Conservation (phyloP, 768 basidiomycete species). For the Pleurotus giganteus region DNA sequence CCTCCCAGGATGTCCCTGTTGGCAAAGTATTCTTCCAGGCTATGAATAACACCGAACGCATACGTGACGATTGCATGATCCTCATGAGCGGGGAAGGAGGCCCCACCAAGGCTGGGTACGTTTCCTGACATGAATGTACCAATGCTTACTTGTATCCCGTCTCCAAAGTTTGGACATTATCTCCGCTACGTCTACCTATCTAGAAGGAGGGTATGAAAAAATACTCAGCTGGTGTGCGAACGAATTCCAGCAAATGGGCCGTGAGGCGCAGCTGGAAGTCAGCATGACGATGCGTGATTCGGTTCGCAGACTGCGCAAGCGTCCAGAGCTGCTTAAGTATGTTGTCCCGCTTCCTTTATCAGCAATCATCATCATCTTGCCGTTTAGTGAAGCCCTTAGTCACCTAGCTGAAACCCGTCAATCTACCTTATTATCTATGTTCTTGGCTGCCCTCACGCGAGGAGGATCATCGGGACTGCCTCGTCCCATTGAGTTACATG, state of each 20-base stretch:
- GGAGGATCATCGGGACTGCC: slow-evolving; percentile 85
- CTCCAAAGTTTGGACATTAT: slow-evolving; percentile 79
- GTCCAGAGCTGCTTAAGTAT: slow-evolving; percentile 78
- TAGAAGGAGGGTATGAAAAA: slow-evolving; percentile 91
- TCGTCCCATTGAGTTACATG: slow-evolving; percentile 94
- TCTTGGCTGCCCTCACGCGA: slow-evolving; percentile 84
- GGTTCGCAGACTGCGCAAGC: slow-evolving; percentile 66
- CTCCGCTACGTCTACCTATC: slow-evolving; percentile 71
- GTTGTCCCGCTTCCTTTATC: slow-evolving; percentile 14
- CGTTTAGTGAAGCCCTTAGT: slow-evolving; percentile 61
- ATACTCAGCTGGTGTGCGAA: slow-evolving; percentile 81
- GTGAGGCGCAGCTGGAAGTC: slow-evolving; percentile 74
- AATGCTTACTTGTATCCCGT: neutral
- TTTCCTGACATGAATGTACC: neutral
- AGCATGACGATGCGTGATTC: slow-evolving; percentile 64
- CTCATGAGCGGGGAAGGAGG: slow-evolving; percentile 85
- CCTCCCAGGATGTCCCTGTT: slow-evolving; percentile 76
- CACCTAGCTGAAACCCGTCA: slow-evolving; percentile 82
- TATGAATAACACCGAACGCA: slow-evolving; percentile 82
- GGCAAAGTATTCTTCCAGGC: slow-evolving; percentile 75
- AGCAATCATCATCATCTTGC: neutral
- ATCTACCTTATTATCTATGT: slow-evolving; percentile 72
- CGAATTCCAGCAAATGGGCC: slow-evolving; percentile 79
- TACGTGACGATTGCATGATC: slow-evolving; percentile 81
- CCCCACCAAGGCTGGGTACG: slow-evolving; percentile 73